Evolutionary conservation across 139 green algal genomes (phyloP), one percentile per base, ranked within the genome.

Genomic region (Micractinium sp.): DNA sequence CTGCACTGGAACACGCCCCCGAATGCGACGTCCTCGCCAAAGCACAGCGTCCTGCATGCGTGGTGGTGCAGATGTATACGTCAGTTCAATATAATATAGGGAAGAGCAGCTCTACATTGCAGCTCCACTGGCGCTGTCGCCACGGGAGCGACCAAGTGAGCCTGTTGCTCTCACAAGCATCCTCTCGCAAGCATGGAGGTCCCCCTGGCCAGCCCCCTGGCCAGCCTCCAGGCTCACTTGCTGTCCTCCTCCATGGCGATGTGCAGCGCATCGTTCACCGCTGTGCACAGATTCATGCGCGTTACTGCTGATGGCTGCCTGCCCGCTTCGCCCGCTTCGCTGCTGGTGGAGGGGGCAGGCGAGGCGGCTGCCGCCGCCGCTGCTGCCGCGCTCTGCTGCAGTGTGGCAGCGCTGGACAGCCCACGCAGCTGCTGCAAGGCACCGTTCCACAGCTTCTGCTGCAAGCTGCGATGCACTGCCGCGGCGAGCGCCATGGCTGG

Each of bases 1-100:
- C 96, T 99, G 91, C 96, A 98, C 5, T 97, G 92, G 86, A 99
- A 99, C 5, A 99, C 97, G 25, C 97, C 97, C 19, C 97, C 97
- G 90, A 99, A 99, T 0, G 88, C 91, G 0, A 99, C 96, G 87
- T 99, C 97, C 89, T 99, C 96, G 13, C 97, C 97, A 89, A 99
- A 98, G 19, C 97, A 92, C 25, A 96, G 93, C 0, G 92, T 80
- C 87, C 95, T 98, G 81, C 87, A 89, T 1, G 38, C 41, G 53
- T 25, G 33, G 35, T 66, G 35, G 23, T 12, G 23, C 69, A 56
- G 47, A 9, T 9, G 5, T 56, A 56, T 56, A 56, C 47, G 47
- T 56, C 5, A 56, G 47, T 9, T 56, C 47, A n/a, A n/a, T n/a
- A n/a, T n/a, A n/a, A n/a, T n/a, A n/a, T n/a, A n/a, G n/a, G n/a